Evolutionary conservation across 192 early-diverging fungal species (phyloP), one percentile per base, ranked within the genome.

Genomic region (Funneliformis geosporum): DNA sequence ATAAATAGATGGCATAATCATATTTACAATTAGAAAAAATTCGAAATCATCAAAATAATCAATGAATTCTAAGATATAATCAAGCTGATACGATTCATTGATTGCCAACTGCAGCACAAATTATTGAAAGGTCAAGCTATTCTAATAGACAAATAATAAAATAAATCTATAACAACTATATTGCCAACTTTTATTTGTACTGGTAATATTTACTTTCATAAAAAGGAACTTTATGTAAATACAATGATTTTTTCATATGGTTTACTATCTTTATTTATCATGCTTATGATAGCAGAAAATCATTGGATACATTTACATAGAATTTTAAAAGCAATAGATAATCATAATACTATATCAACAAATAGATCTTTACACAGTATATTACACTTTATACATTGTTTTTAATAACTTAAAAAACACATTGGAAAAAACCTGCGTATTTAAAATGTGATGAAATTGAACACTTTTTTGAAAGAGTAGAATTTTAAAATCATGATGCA

Each of bases 21-120:
- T 73, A 73, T 16, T 28, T 73, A 18, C 44, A 73, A 73, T 25
- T 73, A 14, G n/a, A 46, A 46, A 73, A 73, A 73, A 73, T 5
- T 28, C 4, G 71, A 73, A 73, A 73, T 25, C 23, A 23, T 27
- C 71, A 73, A 50, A 73, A 73, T 39, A 73, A 12, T 25, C 46
- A 46, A 50, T 4, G n/a, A 28, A 25, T 50, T 10, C 4, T 9
- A 9, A 4, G 23, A 0, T n/a, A 73, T n/a, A 50, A 50, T 4
- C 2, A 73, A 23, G 46, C 38, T 8, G 0, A 73, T 50, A 8
- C 7, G 50, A 28, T 18, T 28, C 12, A 50, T 0, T 11, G 27
- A 39, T 27, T 50, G 0, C 50, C 44, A 1, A 50, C 21, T 23
- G 33, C 14, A 8, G 46, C 50, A 25, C 23, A 50, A 73, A 4